Percentiles rank a stretch among this genome's conserved stretches.
phyloP scores from a whole-genome alignment of 306 rosid genomes.

The Spatholobus suberectus region DNA sequence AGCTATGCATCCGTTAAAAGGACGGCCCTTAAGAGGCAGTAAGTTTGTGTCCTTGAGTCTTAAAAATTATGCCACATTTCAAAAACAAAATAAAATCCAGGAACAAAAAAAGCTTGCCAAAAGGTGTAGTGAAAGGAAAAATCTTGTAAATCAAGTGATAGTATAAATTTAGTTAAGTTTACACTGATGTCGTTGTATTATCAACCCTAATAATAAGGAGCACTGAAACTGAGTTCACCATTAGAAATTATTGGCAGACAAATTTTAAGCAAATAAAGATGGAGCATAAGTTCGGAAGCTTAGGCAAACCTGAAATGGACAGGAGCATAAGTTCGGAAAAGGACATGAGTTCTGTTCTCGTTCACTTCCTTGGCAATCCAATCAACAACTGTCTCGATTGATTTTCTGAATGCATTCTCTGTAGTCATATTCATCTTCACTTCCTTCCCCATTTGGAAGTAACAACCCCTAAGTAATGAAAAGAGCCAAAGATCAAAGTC shows the following conservation, averaged over 20 bases:
- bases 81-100: conserved; percentile 5
- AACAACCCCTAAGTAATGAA: conserved; percentile 72
- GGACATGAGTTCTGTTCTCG: conserved; percentile 71
- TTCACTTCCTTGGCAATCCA: conserved; percentile 73
- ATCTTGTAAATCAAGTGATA: background rate
- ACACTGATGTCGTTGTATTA: background rate
- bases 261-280: conserved; percentile 33
- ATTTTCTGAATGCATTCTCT: conserved; percentile 68
- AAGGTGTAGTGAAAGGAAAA: background rate
- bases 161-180: background rate
- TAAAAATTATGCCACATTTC: background rate
- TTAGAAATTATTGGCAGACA: conserved; percentile 12
- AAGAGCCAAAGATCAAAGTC: conserved; percentile 43
- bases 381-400: conserved; percentile 65
- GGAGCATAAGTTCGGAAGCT: conserved; percentile 16
- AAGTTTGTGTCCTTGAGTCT: background rate
- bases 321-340: conserved; percentile 86
- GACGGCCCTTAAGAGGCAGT: background rate
- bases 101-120: background rate
- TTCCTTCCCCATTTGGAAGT: conserved; percentile 76
- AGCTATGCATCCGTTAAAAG: conserved; percentile 21
- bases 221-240: background rate
- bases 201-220: background rate
- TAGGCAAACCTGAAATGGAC: conserved; percentile 87
- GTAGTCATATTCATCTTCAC: conserved; percentile 79